Evolutionary conservation across 2,329 filamentous ascomycete genomes (phyloP).

Genomic region (Ilyonectria mors-panacis): DNA sequence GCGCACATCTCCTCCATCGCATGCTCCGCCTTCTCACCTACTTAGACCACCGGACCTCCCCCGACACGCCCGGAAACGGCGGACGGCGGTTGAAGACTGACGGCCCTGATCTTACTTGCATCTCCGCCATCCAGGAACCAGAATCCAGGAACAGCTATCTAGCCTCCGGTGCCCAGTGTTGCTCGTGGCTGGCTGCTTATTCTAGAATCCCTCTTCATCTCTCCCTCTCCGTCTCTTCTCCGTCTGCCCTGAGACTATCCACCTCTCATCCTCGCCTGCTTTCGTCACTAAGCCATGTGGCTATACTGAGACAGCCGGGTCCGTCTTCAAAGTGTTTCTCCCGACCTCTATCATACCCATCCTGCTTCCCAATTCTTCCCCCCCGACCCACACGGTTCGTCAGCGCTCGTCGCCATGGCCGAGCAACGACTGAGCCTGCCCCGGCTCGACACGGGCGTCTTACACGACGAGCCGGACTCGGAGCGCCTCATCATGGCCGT

Average conservation of each 20-base stretch:
- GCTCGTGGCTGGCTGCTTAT: neutral
- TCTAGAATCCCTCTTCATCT: neutral
- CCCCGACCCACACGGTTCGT: neutral
- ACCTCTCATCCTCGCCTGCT: neutral
- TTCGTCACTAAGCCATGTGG: slow-evolving; percentile 5
- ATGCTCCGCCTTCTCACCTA: neutral
- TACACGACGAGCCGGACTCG: slow-evolving; percentile 40
- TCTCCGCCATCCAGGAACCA: neutral
- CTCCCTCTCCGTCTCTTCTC: neutral
- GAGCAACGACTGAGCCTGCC: slow-evolving; percentile 35
- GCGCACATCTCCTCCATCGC: neutral
- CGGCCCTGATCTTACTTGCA: slow-evolving; percentile 4
- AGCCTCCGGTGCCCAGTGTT: neutral
- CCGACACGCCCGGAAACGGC: slow-evolving; percentile 24
- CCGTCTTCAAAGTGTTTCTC: neutral
- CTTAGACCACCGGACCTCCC: slow-evolving; percentile 24
- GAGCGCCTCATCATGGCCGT: slow-evolving; percentile 54
- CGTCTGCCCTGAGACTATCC: neutral
- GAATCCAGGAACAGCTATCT: neutral
- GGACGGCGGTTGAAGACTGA: slow-evolving; percentile 9
- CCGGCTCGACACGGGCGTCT: slow-evolving; percentile 42
- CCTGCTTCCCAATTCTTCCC: neutral
- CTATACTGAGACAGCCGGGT: neutral
- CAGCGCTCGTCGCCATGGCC: neutral
- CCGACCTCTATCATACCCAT: neutral